These are phyloP conservation scores for Anthoceros angustus DNA, from an alignment of 225 moss, liverwort and hornwort species.

Conservation along the genomic window DNA sequence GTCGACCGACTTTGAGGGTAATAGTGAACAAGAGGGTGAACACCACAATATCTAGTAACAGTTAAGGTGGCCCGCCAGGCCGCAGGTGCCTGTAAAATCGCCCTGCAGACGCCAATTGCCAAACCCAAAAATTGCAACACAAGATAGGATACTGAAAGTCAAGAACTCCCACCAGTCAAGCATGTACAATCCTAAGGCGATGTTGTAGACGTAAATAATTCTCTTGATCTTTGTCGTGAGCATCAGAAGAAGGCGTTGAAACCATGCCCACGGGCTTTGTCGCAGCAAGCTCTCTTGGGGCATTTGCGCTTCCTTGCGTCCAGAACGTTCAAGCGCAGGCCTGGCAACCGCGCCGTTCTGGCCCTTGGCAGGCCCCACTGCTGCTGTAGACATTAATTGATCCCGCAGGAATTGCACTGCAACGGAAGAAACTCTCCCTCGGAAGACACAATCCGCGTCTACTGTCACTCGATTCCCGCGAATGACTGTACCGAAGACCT, in stretches of 20 bases:
- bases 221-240: conserved; percentile 29
- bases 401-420: too few relatives aligned
- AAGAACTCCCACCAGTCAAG: conserved; percentile 85
- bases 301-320: too few relatives aligned
- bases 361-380: too few relatives aligned
- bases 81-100: background rate
- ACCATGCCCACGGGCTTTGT: background rate
- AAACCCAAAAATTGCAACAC: background rate
- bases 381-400: too few relatives aligned
- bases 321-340: too few relatives aligned
- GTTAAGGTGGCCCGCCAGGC: background rate
- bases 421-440: too few relatives aligned
- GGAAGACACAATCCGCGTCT: too few relatives aligned
- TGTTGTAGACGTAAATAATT: conserved; percentile 57
- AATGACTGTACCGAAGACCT: too few relatives aligned
- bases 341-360: too few relatives aligned
- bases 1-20: background rate
- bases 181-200: conserved; percentile 78
- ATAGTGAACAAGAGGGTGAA: background rate
- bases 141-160: conserved; percentile 26
- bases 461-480: too few relatives aligned
- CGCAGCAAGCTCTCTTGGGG: too few relatives aligned
- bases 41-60: background rate
- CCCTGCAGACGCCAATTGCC: background rate
- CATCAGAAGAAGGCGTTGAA: background rate